Percentiles rank a stretch among this genome's conserved stretches.
These are phyloP conservation scores for Simplicillium sp. DNA, from an alignment of 2,329 filamentous ascomycete species.

Conservation along the genomic window DNA sequence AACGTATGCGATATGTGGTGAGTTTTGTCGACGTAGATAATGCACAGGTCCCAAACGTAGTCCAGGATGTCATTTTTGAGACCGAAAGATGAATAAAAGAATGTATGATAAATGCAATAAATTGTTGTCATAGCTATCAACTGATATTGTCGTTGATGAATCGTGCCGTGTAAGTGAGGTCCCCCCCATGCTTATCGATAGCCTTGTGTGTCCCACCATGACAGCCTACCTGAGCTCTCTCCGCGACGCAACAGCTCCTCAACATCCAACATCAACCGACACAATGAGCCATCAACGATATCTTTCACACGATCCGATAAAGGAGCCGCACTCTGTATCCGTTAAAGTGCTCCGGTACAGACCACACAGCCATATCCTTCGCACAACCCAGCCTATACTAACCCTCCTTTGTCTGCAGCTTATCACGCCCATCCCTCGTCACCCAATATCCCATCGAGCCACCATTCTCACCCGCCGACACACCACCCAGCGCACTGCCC, in stretches of 20 bases:
- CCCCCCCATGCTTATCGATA: slow-evolving; percentile 5
- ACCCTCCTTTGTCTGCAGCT: slow-evolving; percentile 36
- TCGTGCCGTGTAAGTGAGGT: too few relatives aligned
- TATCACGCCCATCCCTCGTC: slow-evolving; percentile 73
- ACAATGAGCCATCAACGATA: slow-evolving; percentile 50
- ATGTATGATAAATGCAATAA: too few relatives aligned
- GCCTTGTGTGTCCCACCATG: not conserved
- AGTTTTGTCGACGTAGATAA: slow-evolving; percentile 9
- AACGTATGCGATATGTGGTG: too few relatives aligned
- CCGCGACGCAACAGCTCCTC: slow-evolving; percentile 1
- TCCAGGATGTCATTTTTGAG: too few relatives aligned
- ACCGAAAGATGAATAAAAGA: too few relatives aligned
- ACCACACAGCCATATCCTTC: not conserved
- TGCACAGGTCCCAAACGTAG: not conserved
- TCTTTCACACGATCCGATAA: slow-evolving; percentile 46
- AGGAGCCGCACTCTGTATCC: slow-evolving; percentile 71
- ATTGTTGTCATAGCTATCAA: too few relatives aligned
- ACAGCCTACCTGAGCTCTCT: not conserved
- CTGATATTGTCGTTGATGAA: too few relatives aligned
- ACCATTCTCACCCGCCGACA: slow-evolving; percentile 31
- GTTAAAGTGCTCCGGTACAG: slow-evolving; percentile 63
- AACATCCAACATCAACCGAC: too few relatives aligned
- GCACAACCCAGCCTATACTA: not conserved
- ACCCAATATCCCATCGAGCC: slow-evolving; percentile 55
- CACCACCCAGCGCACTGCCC: slow-evolving; percentile 32